Evolutionary conservation across 345 rosid species (phyloP).

Genomic region (Salix arbutifolia): DNA sequence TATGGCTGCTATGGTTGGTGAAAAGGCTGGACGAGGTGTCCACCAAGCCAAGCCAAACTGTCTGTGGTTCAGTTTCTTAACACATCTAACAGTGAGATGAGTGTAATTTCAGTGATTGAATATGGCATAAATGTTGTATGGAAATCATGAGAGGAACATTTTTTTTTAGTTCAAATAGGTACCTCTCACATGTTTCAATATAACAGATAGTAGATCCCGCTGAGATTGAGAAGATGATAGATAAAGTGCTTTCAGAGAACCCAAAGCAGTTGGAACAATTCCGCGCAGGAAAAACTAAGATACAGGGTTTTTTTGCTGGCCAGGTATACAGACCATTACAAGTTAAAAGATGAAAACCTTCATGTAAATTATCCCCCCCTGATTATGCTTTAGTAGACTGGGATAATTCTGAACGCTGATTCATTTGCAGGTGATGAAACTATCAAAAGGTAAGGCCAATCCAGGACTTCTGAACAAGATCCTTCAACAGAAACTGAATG

Average conservation of each 20-base stretch:
- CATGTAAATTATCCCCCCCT: not conserved
- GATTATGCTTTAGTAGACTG: not conserved
- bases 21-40: not conserved
- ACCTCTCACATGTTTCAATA: slow-evolving; percentile 13
- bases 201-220: slow-evolving; percentile 68
- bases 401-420: not conserved
- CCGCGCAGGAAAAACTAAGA: slow-evolving; percentile 77
- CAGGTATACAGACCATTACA: slow-evolving; percentile 45
- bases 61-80: not conserved
- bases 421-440: slow-evolving; percentile 76
- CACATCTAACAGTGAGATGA: not conserved
- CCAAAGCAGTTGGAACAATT: slow-evolving; percentile 87
- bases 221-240: slow-evolving; percentile 78
- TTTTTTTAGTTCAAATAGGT: not conserved
- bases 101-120: not conserved
- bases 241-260: slow-evolving; percentile 63
- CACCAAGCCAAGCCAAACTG: not conserved
- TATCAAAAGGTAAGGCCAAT: slow-evolving; percentile 84
- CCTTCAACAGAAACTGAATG: slow-evolving; percentile 68
- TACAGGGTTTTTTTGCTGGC: slow-evolving; percentile 88
- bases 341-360: not conserved
- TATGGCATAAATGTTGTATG: not conserved
- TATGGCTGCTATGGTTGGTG: not conserved
- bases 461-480: slow-evolving; percentile 81
- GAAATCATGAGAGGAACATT: not conserved